A percentile compares a stretch with the other conserved stretches of the same genome.
phyloP scores from a whole-genome alignment of 1,139 yeast species.

The Yamadazyma trypodendri region DNA sequence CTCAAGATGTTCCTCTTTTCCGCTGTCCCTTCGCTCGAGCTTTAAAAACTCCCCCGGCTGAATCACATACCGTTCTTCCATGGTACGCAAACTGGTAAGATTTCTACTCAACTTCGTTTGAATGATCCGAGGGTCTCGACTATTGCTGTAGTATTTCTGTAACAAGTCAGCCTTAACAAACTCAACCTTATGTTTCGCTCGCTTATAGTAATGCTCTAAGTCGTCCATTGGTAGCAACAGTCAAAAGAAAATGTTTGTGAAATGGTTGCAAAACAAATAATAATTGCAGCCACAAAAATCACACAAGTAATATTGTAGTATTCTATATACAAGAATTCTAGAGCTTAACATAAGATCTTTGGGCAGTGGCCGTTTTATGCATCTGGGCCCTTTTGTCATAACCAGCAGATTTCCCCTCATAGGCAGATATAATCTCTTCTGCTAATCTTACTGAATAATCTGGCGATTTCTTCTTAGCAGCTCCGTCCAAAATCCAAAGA shows the following conservation, averaged over 20 bases:
- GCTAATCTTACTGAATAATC: slow-evolving; percentile 87
- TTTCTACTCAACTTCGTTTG: slow-evolving; percentile 36
- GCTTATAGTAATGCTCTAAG: slow-evolving; percentile 17
- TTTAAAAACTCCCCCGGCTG: slow-evolving; percentile 22
- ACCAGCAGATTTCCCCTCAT: slow-evolving; percentile 77
- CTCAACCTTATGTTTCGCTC: slow-evolving; percentile 25
- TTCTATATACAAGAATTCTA: slow-evolving; percentile 15
- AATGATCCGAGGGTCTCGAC: slow-evolving; percentile 37
- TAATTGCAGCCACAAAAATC: slow-evolving; percentile 1
- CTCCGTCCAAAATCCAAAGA: slow-evolving; percentile 85
- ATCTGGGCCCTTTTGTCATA: slow-evolving; percentile 79
- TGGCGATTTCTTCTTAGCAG: slow-evolving; percentile 72
- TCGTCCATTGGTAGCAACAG: slow-evolving; percentile 8
- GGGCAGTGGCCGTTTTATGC: slow-evolving; percentile 83
- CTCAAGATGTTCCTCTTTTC: background rate
- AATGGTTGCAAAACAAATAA: slow-evolving; percentile 1
- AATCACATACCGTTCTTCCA: slow-evolving; percentile 24
- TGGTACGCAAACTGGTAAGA: slow-evolving; percentile 36
- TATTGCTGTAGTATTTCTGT: slow-evolving; percentile 42
- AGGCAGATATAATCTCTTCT: slow-evolving; percentile 80
- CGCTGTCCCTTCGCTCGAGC: background rate
- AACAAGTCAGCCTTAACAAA: slow-evolving; percentile 36
- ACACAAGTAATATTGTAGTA: too few relatives aligned
- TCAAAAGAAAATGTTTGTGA: background rate
- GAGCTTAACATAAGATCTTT: slow-evolving; percentile 68